Conservation (phyloP, 306 rosid species). For the Lagenaria siceraria region DNA sequence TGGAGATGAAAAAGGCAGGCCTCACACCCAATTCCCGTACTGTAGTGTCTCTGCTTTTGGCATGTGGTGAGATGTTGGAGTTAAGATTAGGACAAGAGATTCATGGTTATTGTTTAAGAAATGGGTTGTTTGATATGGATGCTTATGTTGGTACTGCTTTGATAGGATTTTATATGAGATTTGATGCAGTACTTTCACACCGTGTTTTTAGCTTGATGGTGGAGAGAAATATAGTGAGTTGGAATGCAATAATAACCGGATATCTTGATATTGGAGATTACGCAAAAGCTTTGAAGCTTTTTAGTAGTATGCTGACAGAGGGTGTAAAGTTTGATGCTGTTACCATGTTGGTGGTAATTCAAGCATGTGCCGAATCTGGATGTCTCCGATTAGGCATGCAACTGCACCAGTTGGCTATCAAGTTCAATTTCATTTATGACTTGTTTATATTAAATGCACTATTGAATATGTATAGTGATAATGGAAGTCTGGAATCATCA, state of each 20-base stretch:
- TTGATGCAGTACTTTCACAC: constrained; percentile 16
- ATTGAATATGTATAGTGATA: constrained; percentile 27
- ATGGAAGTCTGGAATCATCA: constrained; percentile 17
- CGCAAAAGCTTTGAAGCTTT: constrained; percentile 19
- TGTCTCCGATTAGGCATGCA: constrained; percentile 23
- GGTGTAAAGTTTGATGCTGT: constrained; percentile 27
- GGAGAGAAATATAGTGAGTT: constrained; percentile 30
- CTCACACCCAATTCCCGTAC: constrained; percentile 25
- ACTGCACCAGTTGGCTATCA: constrained; percentile 33
- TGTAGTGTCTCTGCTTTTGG: constrained; percentile 30
- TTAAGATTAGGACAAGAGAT: constrained; percentile 27
- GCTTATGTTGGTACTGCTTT: constrained; percentile 40
- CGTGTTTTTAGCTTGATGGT: constrained; percentile 20
- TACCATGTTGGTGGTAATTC: constrained; percentile 20
- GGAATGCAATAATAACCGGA: constrained; percentile 30
- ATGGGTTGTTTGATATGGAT: constrained; percentile 25
- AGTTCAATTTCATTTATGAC: constrained; percentile 17
- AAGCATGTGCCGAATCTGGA: constrained; percentile 27
- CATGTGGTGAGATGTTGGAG: constrained; percentile 19
- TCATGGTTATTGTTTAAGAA: constrained; percentile 30
- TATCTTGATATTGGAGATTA: constrained; percentile 27
- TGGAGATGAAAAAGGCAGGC: constrained; percentile 25
- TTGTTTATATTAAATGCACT: constrained; percentile 20
- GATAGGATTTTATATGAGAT: constrained; percentile 27
- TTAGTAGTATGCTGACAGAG: constrained; percentile 14